These are phyloP conservation scores for Corymbia citriodora DNA, from an alignment of 441 rosid genomes.

Conservation along the genomic window DNA sequence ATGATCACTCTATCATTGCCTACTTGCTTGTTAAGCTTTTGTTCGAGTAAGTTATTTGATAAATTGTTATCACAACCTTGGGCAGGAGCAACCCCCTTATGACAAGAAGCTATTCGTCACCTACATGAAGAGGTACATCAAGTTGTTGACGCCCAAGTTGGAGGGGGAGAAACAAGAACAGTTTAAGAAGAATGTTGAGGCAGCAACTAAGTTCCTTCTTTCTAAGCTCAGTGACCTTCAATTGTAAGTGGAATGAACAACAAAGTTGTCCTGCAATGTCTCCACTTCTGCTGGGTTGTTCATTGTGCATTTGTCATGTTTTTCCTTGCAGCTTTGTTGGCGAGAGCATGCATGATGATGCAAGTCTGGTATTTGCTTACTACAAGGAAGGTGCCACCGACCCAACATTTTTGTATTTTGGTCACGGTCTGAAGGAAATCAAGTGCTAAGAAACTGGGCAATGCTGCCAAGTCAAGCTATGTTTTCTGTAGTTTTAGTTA, in stretches of 20 bases:
- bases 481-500: conserved; percentile 20
- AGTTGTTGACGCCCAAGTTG: conserved; percentile 61
- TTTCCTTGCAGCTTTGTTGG: conserved; percentile 71
- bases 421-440: conserved; percentile 81
- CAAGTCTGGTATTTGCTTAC: conserved; percentile 75
- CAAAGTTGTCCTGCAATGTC: neutral
- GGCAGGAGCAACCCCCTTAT: conserved; percentile 94
- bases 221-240: conserved; percentile 82
- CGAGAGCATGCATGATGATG: conserved; percentile 88
- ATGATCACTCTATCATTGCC: neutral
- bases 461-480: conserved; percentile 14
- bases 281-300: neutral
- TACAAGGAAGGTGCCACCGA: conserved; percentile 94
- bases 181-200: conserved; percentile 83
- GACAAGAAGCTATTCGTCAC: conserved; percentile 81
- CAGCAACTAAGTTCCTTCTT: conserved; percentile 84
- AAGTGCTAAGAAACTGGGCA: conserved; percentile 54
- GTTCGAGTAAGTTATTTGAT: neutral
- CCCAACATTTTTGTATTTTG: conserved; percentile 94
- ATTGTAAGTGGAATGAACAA: conserved; percentile 47
- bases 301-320: neutral
- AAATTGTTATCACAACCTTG: neutral
- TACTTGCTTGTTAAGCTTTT: neutral
- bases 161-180: conserved; percentile 40
- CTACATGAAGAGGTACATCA: conserved; percentile 69